Evolutionary conservation across 352 stramenopile genomes (phyloP).

Genomic region (Hyaloperonospora brassicae): DNA sequence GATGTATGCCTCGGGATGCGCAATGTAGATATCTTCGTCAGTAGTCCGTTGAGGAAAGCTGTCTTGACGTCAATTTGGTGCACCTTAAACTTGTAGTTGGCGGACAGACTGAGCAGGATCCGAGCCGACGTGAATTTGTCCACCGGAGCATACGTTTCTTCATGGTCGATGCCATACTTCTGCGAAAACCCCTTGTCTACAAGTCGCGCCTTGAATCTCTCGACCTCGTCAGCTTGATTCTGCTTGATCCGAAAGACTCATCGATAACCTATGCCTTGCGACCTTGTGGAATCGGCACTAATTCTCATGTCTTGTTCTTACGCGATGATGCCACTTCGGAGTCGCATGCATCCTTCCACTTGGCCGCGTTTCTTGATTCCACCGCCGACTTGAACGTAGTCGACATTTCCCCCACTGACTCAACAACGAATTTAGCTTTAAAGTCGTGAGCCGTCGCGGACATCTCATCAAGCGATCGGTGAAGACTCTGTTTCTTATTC

Average conservation of each 20-base stretch:
- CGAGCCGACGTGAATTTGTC: conserved; percentile 2
- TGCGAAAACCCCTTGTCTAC: conserved; percentile 5
- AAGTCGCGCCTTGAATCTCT: conserved; percentile 3
- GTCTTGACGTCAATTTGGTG: conserved; percentile 9
- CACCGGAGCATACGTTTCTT: conserved; percentile 2
- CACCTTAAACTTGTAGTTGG: conserved; percentile 1
- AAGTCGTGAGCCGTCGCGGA: neutral
- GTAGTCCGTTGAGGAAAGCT: neutral
- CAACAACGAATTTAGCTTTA: neutral
- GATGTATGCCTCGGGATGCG: neutral
- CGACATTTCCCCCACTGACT: conserved; percentile 1
- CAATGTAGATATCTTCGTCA: neutral
- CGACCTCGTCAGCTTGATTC: neutral
- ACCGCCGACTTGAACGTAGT: neutral
- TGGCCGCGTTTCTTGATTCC: neutral
- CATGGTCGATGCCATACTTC: conserved; percentile 1
- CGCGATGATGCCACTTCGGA: neutral
- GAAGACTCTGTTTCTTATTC: no score
- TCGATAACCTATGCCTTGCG: neutral
- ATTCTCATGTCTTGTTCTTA: neutral
- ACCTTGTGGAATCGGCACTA: neutral
- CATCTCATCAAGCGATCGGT: neutral
- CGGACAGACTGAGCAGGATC: conserved; percentile 3
- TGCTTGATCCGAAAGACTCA: conserved; percentile 6
- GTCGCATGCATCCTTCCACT: neutral